These are phyloP conservation scores for Spizellomyces sp. DNA, from an alignment of 192 early-diverging fungal species.

Conservation along the genomic window DNA sequence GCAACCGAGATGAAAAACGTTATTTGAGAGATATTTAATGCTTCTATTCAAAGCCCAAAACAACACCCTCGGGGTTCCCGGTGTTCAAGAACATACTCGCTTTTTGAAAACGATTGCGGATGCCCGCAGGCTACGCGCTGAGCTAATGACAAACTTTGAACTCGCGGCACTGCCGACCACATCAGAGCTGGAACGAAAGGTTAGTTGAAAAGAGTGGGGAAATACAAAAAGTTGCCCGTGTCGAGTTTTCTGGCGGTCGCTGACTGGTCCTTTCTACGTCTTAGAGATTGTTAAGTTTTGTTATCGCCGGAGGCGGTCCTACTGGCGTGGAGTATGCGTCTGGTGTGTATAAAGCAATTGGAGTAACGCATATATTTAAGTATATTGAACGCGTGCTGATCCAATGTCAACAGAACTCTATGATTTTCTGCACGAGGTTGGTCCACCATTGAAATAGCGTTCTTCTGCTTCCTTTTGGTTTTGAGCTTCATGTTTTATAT, in stretches of 20 bases:
- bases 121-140: constrained; percentile 60
- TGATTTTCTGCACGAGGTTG: too few species aligned
- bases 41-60: constrained; percentile 9
- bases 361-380: constrained; percentile 9
- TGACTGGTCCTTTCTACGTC: background rate
- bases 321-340: constrained; percentile 74
- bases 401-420: background rate
- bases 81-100: constrained; percentile 64
- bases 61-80: constrained; percentile 63
- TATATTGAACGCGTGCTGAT: background rate
- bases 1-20: background rate
- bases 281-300: constrained; percentile 63
- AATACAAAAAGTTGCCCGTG: background rate
- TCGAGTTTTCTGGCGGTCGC: background rate
- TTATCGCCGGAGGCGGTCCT: constrained; percentile 74
- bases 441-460: too few species aligned
- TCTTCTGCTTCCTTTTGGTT: background rate
- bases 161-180: constrained; percentile 65
- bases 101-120: constrained; percentile 69
- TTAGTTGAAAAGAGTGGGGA: background rate
- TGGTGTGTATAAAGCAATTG: constrained; percentile 45
- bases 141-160: constrained; percentile 68
- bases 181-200: constrained; percentile 56
- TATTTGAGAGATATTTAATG: background rate
- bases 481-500: too few species aligned